Percentiles rank a stretch among this genome's conserved stretches.
Conservation (phyloP, 345 rosid genomes). For the Balakata baccata region DNA sequence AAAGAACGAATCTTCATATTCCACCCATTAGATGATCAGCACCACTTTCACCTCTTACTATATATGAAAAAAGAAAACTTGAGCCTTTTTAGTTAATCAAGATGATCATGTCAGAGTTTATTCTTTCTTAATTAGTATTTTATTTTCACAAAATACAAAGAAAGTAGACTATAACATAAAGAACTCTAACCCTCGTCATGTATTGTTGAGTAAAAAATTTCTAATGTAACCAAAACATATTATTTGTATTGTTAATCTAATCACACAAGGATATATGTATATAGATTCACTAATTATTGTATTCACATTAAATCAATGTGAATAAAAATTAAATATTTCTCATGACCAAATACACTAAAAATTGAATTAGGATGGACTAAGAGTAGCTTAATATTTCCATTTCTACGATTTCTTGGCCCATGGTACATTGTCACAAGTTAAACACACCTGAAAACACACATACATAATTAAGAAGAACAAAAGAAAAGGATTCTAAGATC, state of each 20-base stretch:
- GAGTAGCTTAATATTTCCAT: constrained; percentile 11
- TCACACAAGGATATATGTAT: too few species aligned
- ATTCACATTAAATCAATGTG: too few species aligned
- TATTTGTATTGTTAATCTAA: too few species aligned
- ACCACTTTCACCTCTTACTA: neutral
- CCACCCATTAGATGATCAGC: constrained; percentile 18
- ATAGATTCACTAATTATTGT: too few species aligned
- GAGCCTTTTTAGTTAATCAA: constrained; percentile 25
- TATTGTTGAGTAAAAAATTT: too few species aligned
- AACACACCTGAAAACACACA: constrained; percentile 39
- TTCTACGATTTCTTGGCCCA: constrained; percentile 16
- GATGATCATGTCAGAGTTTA: constrained; percentile 7
- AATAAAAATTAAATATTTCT: too few species aligned
- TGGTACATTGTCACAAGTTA: constrained; percentile 37
- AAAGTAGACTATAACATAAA: too few species aligned
- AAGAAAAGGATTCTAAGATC: constrained; percentile 21
- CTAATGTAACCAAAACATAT: too few species aligned
- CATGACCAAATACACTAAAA: too few species aligned
- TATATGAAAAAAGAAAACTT: constrained; percentile 16
- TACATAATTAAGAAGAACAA: constrained; percentile 3
- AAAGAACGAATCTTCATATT: constrained; percentile 31
- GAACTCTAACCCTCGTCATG: too few species aligned
- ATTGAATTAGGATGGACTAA: neutral
- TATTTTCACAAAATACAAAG: neutral
- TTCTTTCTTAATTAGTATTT: constrained; percentile 5